Conservation (phyloP, 116 monocot species). For the Phalaenopsis hybrid region DNA sequence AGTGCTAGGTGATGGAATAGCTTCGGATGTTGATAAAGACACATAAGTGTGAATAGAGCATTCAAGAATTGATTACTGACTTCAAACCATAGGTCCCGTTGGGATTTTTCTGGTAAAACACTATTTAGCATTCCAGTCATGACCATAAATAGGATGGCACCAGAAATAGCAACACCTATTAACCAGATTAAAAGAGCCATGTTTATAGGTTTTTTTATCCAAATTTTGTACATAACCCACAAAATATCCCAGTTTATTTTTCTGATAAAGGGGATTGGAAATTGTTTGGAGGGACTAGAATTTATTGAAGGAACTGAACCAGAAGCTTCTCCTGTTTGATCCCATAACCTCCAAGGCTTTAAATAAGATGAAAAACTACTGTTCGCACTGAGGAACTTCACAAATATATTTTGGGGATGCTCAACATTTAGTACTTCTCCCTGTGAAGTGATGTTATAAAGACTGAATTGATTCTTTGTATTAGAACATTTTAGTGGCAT, state of each 20-base stretch:
- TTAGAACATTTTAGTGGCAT: neutral
- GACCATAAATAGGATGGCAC: constrained; percentile 73
- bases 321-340: constrained; percentile 32
- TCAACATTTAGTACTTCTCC: no score
- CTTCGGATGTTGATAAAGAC: constrained; percentile 73
- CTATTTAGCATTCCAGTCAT: constrained; percentile 81
- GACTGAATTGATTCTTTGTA: neutral
- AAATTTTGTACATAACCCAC: constrained; percentile 33
- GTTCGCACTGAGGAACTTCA: no score
- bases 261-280: constrained; percentile 15
- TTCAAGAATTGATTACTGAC: constrained; percentile 82
- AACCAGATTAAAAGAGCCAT: constrained; percentile 74
- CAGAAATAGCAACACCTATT: constrained; percentile 46
- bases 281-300: constrained; percentile 14
- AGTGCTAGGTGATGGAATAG: constrained; percentile 65
- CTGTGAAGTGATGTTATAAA: no score
- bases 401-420: no score
- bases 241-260: constrained; percentile 65
- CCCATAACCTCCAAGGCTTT: constrained; percentile 27
- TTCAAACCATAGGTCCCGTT: constrained; percentile 72
- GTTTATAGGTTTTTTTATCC: constrained; percentile 70
- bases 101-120: constrained; percentile 54
- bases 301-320: neutral
- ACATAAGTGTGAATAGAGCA: constrained; percentile 89
- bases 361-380: neutral